Percentiles rank a stretch among this genome's conserved stretches.
These are phyloP conservation scores for Hortiboletus flavorubellus DNA, from an alignment of 768 basidiomycete genomes.

Conservation along the genomic window DNA sequence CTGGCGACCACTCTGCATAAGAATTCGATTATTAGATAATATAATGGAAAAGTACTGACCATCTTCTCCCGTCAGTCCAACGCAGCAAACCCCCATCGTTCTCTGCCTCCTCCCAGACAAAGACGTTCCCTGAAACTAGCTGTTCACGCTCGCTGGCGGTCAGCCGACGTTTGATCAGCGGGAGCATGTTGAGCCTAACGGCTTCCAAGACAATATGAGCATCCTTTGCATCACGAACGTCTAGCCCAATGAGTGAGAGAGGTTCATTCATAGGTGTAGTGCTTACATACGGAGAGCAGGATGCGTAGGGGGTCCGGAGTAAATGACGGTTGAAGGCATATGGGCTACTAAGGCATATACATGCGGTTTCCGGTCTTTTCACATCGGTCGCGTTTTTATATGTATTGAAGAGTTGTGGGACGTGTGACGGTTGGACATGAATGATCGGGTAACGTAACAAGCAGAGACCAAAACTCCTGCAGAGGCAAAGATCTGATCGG, in stretches of 20 bases:
- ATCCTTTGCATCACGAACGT: constrained; percentile 76
- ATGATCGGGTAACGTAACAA: constrained; percentile 17
- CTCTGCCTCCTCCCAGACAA: constrained; percentile 85
- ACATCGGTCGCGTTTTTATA: constrained; percentile 24
- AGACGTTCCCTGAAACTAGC: constrained; percentile 69
- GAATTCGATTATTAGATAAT: neutral
- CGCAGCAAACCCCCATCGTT: constrained; percentile 63
- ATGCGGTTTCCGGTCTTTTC: constrained; percentile 3
- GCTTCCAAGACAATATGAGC: constrained; percentile 76
- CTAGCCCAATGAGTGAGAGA: constrained; percentile 34
- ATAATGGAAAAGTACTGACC: constrained; percentile 39
- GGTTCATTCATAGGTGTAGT: neutral
- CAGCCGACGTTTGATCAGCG: constrained; percentile 69
- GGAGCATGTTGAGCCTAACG: constrained; percentile 65
- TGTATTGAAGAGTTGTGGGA: constrained; percentile 7
- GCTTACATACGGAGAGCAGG: constrained; percentile 29
- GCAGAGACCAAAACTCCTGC: constrained; percentile 10
- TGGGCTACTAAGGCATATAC: constrained; percentile 1
- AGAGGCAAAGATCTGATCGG: constrained; percentile 20
- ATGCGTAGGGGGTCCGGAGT: constrained; percentile 28
- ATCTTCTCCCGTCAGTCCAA: constrained; percentile 82
- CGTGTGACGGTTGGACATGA: constrained; percentile 17
- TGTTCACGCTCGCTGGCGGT: constrained; percentile 67
- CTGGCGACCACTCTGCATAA: constrained; percentile 32
- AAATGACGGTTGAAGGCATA: constrained; percentile 17